Evolutionary conservation across 2,329 filamentous ascomycete genomes (phyloP), one percentile per base, ranked within the genome.

Genomic region (Aspergillus pseudoglaucus): DNA sequence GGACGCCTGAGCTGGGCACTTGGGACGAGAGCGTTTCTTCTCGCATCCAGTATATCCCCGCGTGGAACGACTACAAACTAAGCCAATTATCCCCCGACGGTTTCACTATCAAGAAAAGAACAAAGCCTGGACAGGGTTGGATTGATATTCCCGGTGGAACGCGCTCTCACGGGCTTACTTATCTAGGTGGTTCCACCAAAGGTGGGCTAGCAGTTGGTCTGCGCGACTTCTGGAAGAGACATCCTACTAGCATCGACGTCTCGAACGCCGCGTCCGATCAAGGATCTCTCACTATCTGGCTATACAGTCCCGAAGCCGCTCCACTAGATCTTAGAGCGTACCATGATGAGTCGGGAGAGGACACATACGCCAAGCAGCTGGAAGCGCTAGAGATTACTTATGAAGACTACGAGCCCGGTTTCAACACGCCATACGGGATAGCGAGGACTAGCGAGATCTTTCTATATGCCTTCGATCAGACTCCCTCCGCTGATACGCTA

Each of bases 311-410:
- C 2, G 66, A 69, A 1, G 79, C 78, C 0, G 70, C 72, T 25
- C 79, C 80, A 0, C 64, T 83, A 44, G 81, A 83, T 33, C 62
- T 81, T 3, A 67, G 78, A 0, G 75, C 78, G 0, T 83, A 77
- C 48, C 80, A 83, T 42, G 79, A 83, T 50, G 77, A 78, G 0
- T 60, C 83, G 6, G 78, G 78, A 0, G 58, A 78, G 54, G 72
- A 81, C 39, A 77, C 72, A 0, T 84, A 82, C 49, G 69, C 66
- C 0, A 72, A 83, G 15, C 75, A 84, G 58, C 64, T 82, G 0
- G 80, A 82, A 49, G 81, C 79, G 1, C 70, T 83, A 0, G 73
- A 81, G 22, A 78, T 84, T 18, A 84, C 81, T 0, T 84, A 84
- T 49, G 81, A 84, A 50, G 81, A 84, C 51, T 84, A 73, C 50